Base-by-base conservation (phyloP, 2,329 filamentous ascomycete genomes). In the Hirsutella rhossiliensis region DNA sequence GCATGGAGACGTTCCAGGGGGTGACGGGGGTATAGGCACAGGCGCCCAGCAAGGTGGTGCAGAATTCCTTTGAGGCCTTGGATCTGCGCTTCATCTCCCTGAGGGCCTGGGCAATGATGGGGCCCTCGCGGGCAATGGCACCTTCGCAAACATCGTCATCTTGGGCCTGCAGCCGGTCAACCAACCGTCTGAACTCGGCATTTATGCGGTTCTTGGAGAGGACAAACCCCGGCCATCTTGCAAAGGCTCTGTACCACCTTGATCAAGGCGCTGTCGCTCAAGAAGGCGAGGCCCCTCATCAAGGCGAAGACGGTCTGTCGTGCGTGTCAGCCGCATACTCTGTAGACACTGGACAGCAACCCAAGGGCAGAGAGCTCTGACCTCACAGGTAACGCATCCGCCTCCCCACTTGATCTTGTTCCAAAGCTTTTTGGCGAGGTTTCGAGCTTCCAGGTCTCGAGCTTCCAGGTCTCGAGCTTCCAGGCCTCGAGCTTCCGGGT, bases 91-190 rank as follows among this genome's bases (percentile, higher is more conserved):
- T 56, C 50, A 78, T 65, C 11, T 67, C 58, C 32, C 70, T 63
- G 11, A 79, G 54, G 9, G 63, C 64, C 34, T 68, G 62, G 29
- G 73, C 71, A 27, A 77, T 56, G 43, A 76, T 69, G 3, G 74
- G 73, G 0, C 71, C 74, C 54, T 79, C 73, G 1, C 65, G 63
- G 5, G 59, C 61, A 27, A 78, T 64, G 9, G 70, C 60, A 5
- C 75, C 76, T 3, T 65, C 60, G 45, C 76, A 79, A 23, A 79
- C 75, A 54, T 79, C 75, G 28, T 60, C 53, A 43, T 78, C 74
- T 52, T 74, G 66, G 32, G 64, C 58, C 66, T 74, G 12, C 11
- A 27, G 11, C 11, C 8, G 15, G 38, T 40, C 27, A 29, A 23
- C 18, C 17, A 11, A 12, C 12, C n/a, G 23, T n/a, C n/a, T n/a